Percentiles rank a stretch among this genome's conserved stretches.
Evolutionary conservation across 176 grass and related monocot genomes (phyloP).

Genomic region (Areca catechu): DNA sequence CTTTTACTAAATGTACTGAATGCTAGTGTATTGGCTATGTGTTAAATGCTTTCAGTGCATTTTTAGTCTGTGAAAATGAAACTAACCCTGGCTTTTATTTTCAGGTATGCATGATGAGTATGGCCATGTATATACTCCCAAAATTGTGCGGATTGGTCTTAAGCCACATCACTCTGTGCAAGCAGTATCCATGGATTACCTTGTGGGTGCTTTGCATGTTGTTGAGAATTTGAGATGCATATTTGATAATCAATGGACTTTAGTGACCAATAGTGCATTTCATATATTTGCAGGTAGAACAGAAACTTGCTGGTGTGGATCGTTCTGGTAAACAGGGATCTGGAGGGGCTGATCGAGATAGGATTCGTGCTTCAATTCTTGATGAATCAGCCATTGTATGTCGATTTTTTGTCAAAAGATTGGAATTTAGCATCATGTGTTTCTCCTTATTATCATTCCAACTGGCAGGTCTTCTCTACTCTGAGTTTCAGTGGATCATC

Average conservation of each 20-base stretch:
- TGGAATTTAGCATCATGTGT: not conserved
- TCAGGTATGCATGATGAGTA: slow-evolving; percentile 94
- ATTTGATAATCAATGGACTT: too few relatives aligned
- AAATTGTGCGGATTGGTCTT: slow-evolving; percentile 92
- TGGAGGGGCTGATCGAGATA: slow-evolving; percentile 46
- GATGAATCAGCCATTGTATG: slow-evolving; percentile 89
- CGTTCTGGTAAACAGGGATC: slow-evolving; percentile 33
- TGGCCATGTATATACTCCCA: slow-evolving; percentile 75
- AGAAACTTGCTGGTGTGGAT: slow-evolving; percentile 68
- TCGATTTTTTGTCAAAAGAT: slow-evolving; percentile 14
- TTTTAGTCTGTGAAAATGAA: slow-evolving; percentile 11
- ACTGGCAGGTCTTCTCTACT: slow-evolving; percentile 85
- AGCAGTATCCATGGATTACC: slow-evolving; percentile 95
- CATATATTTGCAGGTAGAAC: slow-evolving; percentile 52
- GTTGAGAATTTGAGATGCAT: too few relatives aligned
- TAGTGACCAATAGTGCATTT: not conserved
- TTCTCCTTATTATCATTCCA: slow-evolving; percentile 24
- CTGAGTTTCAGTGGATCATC: slow-evolving; percentile 90
- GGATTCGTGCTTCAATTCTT: slow-evolving; percentile 67
- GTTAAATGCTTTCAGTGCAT: too few relatives aligned
- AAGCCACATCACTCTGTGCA: slow-evolving; percentile 93
- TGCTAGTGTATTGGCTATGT: too few relatives aligned
- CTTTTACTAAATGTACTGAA: too few relatives aligned
- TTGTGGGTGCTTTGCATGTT: slow-evolving; percentile 32
- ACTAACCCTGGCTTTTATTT: slow-evolving; percentile 9